phyloP scores from a whole-genome alignment of 228 moss, liverwort and hornwort species.

The Sphagnum fallax region DNA sequence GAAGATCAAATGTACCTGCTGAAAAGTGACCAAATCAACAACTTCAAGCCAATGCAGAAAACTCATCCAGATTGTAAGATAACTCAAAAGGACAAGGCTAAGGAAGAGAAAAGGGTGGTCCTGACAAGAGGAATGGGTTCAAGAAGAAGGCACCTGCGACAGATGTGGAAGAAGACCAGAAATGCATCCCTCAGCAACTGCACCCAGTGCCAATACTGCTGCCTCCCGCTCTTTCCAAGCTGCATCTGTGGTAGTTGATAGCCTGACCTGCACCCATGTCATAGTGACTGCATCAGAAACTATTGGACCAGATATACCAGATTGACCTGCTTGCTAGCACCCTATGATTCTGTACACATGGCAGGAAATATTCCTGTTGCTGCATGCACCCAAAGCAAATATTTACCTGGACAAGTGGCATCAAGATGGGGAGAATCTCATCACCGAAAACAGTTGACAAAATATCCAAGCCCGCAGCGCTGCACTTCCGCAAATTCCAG shows the following conservation, averaged over 20 bases:
- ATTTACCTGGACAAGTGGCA: conserved; percentile 92
- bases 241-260: conserved; percentile 57
- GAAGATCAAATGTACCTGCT: too few species aligned
- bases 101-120: too few species aligned
- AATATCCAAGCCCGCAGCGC: conserved; percentile 95
- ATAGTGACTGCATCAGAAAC: too few species aligned
- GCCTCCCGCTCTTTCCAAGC: conserved; percentile 93
- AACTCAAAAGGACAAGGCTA: too few species aligned
- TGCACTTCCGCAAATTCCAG: conserved; percentile 96
- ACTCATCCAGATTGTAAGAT: too few species aligned
- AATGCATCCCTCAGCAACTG: conserved; percentile 96
- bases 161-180: conserved; percentile 90
- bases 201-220: conserved; percentile 86
- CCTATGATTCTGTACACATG: too few species aligned
- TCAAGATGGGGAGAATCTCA: conserved; percentile 91
- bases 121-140: neutral
- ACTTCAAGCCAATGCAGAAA: too few species aligned
- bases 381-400: too few species aligned
- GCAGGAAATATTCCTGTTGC: too few species aligned
- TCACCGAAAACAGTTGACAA: conserved; percentile 92
- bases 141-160: conserved; percentile 42
- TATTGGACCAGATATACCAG: too few species aligned
- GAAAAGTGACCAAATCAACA: too few species aligned
- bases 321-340: too few species aligned
- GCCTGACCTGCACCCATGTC: conserved; percentile 44